phyloP scores from a whole-genome alignment of 306 rosid species.

The Datisca glomerata region DNA sequence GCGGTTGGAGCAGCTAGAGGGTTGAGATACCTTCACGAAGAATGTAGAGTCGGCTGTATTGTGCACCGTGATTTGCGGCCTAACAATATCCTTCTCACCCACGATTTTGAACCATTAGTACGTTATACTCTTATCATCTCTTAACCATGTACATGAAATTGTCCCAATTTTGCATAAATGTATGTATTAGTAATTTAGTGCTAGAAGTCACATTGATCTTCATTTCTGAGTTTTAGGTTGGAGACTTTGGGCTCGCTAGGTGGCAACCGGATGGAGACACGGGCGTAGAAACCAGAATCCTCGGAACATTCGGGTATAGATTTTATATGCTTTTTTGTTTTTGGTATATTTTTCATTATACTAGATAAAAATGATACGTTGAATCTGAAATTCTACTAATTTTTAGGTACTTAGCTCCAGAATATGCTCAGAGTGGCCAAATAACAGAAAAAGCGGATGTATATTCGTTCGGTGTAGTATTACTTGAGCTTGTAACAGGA shows the following conservation, averaged over 20 bases:
- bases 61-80: conserved; percentile 97
- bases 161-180: neutral
- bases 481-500: conserved; percentile 87
- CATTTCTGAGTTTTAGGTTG: conserved; percentile 49
- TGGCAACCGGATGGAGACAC: conserved; percentile 93
- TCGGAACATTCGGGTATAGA: conserved; percentile 84
- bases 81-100: conserved; percentile 91
- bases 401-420: conserved; percentile 87
- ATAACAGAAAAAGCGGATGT: conserved; percentile 96
- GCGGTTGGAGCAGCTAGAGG: conserved; percentile 98
- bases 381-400: conserved; percentile 5
- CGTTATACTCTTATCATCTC: conserved; percentile 17
- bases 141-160: neutral
- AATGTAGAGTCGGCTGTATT: conserved; percentile 98
- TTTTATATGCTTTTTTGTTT: no score
- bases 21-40: conserved; percentile 95
- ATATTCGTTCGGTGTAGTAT: conserved; percentile 80
- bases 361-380: neutral
- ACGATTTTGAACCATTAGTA: conserved; percentile 95
- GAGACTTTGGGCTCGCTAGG: conserved; percentile 98
- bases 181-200: neutral
- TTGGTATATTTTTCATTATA: neutral
- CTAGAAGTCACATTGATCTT: neutral
- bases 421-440: conserved; percentile 95
- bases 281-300: conserved; percentile 89